phyloP scores from a whole-genome alignment of 306 rosid genomes.

The Potentilla sterilis region DNA sequence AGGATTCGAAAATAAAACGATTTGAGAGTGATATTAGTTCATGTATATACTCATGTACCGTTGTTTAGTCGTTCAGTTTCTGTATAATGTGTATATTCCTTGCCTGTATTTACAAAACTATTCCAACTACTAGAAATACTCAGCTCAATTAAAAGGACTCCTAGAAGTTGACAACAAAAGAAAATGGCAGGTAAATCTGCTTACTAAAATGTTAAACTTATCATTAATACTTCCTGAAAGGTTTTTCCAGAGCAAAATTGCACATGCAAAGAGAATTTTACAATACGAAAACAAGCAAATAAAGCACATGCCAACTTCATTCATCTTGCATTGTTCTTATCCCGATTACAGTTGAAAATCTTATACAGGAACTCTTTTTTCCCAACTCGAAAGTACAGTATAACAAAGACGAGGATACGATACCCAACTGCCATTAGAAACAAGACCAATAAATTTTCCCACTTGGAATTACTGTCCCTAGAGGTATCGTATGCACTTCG shows the following conservation, averaged over 20 bases:
- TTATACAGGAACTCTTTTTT: conserved; percentile 25
- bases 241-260: conserved; percentile 31
- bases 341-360: conserved; percentile 54
- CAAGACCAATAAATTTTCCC: conserved; percentile 81
- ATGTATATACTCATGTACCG: too few species aligned
- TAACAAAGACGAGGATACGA: conserved; percentile 54
- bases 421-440: conserved; percentile 85
- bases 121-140: not conserved
- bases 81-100: not conserved
- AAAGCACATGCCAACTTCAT: conserved; percentile 31
- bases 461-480: conserved; percentile 61
- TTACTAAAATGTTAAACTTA: conserved; percentile 23
- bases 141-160: conserved; percentile 19
- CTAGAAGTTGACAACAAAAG: conserved; percentile 5
- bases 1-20: not conserved
- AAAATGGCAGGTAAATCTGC: not conserved
- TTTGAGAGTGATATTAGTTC: not conserved
- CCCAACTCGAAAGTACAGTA: too few species aligned
- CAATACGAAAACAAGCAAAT: conserved; percentile 18
- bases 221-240: conserved; percentile 22
- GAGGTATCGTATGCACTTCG: conserved; percentile 69
- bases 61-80: not conserved
- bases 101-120: not conserved
- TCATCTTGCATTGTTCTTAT: conserved; percentile 54
- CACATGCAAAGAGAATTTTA: conserved; percentile 28